Conservation (phyloP, 176 grass and related monocot genomes). For the Eragrostis nindensis region DNA sequence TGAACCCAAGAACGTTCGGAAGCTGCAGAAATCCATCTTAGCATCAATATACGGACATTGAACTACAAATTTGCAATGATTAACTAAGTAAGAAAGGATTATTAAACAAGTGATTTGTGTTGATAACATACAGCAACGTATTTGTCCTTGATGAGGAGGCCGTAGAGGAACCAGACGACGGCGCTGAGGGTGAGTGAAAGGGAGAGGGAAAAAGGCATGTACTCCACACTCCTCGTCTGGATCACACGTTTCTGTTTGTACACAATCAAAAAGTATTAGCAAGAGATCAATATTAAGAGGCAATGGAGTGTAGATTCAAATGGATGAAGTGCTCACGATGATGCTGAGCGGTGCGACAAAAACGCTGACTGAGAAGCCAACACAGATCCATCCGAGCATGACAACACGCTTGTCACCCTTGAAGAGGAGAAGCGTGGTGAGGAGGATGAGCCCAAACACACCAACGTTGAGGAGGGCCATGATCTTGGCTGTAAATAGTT, state of each 20-base stretch:
- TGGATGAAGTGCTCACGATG: slow-evolving; percentile 54
- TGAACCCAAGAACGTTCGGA: slow-evolving; percentile 72
- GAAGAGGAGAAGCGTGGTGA: slow-evolving; percentile 49
- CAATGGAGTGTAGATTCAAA: too few species aligned
- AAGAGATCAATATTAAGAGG: not conserved
- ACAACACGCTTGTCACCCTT: slow-evolving; percentile 38
- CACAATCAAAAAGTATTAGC: not conserved
- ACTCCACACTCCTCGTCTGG: slow-evolving; percentile 76
- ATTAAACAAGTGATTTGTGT: too few species aligned
- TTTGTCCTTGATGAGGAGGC: slow-evolving; percentile 74
- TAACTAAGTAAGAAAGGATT: too few species aligned
- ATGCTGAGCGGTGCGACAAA: slow-evolving; percentile 79
- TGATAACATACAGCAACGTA: slow-evolving; percentile 56
- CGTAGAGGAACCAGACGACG: slow-evolving; percentile 81
- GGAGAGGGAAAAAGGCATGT: slow-evolving; percentile 86
- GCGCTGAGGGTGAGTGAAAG: slow-evolving; percentile 85
- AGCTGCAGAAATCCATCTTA: slow-evolving; percentile 46
- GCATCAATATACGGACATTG: too few species aligned
- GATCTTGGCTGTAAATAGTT: slow-evolving; percentile 67
- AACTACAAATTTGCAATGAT: too few species aligned
- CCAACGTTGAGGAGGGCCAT: slow-evolving; percentile 61
- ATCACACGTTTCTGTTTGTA: slow-evolving; percentile 65
- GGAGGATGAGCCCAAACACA: slow-evolving; percentile 60
- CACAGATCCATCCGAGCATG: slow-evolving; percentile 76
- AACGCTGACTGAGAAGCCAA: slow-evolving; percentile 69